Percentiles rank a stretch among this genome's conserved stretches.
Conservation (phyloP, 176 grass and related monocot genomes). For the Saccharum officinarum region DNA sequence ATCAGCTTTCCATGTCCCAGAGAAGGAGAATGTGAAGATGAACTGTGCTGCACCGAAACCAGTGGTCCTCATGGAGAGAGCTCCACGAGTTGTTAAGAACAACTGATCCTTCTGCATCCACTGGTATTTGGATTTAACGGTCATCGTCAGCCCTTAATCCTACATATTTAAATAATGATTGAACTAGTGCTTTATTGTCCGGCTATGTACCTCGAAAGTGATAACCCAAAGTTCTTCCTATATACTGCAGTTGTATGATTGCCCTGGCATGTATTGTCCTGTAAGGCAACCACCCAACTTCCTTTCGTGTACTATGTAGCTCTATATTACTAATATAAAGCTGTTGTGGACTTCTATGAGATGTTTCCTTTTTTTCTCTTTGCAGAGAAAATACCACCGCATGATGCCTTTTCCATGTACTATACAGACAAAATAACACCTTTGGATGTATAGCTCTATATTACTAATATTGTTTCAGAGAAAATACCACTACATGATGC, state of each 20-base stretch:
- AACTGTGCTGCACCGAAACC: constrained; percentile 37
- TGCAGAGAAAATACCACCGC: constrained; percentile 1
- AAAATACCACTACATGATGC: neutral
- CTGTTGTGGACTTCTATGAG: constrained; percentile 27
- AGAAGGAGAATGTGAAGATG: constrained; percentile 44
- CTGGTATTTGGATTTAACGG: neutral
- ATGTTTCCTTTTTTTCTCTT: neutral
- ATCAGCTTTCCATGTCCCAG: constrained; percentile 76
- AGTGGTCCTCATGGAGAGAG: constrained; percentile 42
- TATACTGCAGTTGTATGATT: constrained; percentile 23
- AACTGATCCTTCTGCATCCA: constrained; percentile 16
- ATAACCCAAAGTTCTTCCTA: constrained; percentile 1
- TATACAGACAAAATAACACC: neutral
- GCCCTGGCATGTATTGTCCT: constrained; percentile 24
- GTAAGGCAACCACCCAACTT: constrained; percentile 27
- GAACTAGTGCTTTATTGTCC: constrained; percentile 27
- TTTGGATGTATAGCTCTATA: neutral
- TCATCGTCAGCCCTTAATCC: constrained; percentile 23
- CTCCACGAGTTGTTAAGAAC: constrained; percentile 36
- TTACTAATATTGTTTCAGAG: neutral
- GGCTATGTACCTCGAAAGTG: constrained; percentile 36
- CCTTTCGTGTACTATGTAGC: constrained; percentile 30
- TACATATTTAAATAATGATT: constrained; percentile 40
- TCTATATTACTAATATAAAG: constrained; percentile 31
- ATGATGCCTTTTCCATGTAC: neutral